A percentile compares a stretch with the other conserved stretches of the same genome.
Evolutionary conservation across 805 yeast genomes (phyloP).

Genomic region (Saturnispora halmiae): DNA sequence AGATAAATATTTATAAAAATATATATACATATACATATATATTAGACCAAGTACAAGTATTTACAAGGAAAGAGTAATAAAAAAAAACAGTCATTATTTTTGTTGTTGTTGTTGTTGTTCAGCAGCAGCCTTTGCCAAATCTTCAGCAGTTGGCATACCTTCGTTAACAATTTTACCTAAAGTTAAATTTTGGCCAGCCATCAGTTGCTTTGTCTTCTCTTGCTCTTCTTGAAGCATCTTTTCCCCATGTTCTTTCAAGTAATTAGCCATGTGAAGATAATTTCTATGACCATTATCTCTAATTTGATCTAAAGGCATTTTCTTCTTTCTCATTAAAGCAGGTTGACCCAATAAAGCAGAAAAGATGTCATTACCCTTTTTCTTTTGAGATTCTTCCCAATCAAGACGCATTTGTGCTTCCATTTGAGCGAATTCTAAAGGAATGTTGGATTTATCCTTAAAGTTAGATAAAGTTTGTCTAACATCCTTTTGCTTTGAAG

Average conservation of each 20-base stretch:
- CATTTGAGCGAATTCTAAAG: conserved; percentile 73
- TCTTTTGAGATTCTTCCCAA: conserved; percentile 47
- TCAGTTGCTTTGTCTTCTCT: conserved; percentile 65
- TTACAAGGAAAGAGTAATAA: too few species aligned
- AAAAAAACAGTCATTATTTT: too few species aligned
- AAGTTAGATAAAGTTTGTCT: conserved; percentile 79
- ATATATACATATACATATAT: too few species aligned
- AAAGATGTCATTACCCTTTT: conserved; percentile 18
- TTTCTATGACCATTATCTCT: conserved; percentile 90
- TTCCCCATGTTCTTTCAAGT: conserved; percentile 47
- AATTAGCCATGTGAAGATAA: conserved; percentile 67
- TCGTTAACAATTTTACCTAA: conserved; percentile 79
- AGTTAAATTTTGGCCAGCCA: conserved; percentile 76
- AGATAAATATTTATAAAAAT: too few species aligned
- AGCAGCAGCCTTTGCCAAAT: conserved; percentile 33
- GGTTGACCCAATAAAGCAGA: conserved; percentile 52
- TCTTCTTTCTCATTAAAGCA: conserved; percentile 34
- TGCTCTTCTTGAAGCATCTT: conserved; percentile 80
- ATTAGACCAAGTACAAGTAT: too few species aligned
- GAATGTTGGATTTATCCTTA: conserved; percentile 53
- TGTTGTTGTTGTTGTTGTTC: conserved; percentile 9
- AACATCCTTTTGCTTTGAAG: conserved; percentile 75
- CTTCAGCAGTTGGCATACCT: conserved; percentile 72
- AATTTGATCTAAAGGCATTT: conserved; percentile 79
- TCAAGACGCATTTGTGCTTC: conserved; percentile 66